A percentile compares a stretch with the other conserved stretches of the same genome.
These are phyloP conservation scores for Fraxinus floribunda DNA, from an alignment of 305 asterid species.

Conservation along the genomic window DNA sequence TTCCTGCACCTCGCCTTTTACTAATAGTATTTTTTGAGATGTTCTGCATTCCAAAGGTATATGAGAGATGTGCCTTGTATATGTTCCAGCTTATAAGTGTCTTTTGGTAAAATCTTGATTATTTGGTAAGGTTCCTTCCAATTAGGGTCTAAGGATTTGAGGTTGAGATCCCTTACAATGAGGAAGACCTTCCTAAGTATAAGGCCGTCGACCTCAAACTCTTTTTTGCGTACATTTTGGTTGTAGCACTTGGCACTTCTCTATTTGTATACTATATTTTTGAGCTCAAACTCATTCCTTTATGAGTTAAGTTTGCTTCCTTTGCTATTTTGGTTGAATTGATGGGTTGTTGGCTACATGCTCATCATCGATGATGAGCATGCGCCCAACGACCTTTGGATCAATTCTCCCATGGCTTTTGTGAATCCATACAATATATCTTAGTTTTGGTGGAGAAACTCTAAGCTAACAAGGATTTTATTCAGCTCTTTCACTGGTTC, in stretches of 20 bases:
- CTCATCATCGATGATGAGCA: neutral
- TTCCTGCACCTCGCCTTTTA: no score
- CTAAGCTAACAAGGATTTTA: no score
- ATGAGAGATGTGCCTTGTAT: neutral
- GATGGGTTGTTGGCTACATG: neutral
- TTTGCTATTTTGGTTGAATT: neutral
- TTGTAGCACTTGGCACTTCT: neutral
- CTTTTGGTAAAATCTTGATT: neutral
- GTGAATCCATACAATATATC: no score
- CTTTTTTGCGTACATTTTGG: neutral
- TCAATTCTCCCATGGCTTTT: no score
- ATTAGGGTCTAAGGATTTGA: neutral
- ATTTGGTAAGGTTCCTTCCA: neutral
- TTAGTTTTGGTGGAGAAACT: no score
- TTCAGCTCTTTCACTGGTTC: no score
- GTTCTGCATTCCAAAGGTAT: no score
- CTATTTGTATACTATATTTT: neutral
- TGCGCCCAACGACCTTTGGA: no score
- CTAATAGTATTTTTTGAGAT: no score
- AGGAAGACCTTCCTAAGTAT: neutral
- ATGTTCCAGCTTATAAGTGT: neutral
- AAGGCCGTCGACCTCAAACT: neutral
- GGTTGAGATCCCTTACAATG: neutral
- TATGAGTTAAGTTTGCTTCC: neutral
- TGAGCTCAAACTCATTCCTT: neutral